A percentile compares a stretch with the other conserved stretches of the same genome.
Conservation (phyloP, 1,284 basidiomycete genomes). For the Fomes fomentarius region DNA sequence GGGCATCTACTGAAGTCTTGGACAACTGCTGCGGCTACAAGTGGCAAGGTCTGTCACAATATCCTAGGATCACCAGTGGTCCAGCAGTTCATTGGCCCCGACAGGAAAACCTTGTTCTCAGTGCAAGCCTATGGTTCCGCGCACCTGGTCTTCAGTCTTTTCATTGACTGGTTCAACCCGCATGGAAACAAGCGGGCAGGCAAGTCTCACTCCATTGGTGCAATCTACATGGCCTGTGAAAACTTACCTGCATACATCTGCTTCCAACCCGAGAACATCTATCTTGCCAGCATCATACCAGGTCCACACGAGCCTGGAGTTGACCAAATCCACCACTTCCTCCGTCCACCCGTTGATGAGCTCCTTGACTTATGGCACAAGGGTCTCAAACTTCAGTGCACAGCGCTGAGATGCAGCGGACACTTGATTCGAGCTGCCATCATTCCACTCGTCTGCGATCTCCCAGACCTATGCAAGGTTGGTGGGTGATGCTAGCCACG, state of each 20-base stretch:
- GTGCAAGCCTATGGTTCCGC: neutral
- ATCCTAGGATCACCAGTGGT: constrained; percentile 4
- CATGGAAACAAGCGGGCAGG: constrained; percentile 31
- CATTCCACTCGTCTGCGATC: constrained; percentile 20
- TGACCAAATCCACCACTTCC: constrained; percentile 24
- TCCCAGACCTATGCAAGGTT: too few relatives aligned
- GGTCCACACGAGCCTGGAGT: constrained; percentile 15
- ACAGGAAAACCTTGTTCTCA: constrained; percentile 6
- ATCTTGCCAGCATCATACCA: constrained; percentile 28
- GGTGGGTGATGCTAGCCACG: too few relatives aligned
- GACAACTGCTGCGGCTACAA: neutral
- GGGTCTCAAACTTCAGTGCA: constrained; percentile 15
- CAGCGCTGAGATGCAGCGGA: constrained; percentile 3
- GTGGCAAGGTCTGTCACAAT: neutral
- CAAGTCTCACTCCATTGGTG: constrained; percentile 25
- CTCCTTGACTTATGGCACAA: constrained; percentile 14
- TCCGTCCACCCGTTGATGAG: constrained; percentile 22
- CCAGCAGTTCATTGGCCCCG: constrained; percentile 5
- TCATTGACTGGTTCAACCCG: constrained; percentile 35
- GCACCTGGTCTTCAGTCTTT: constrained; percentile 30
- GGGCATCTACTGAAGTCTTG: neutral
- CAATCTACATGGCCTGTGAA: constrained; percentile 18
- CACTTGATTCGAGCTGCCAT: constrained; percentile 16
- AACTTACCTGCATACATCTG: constrained; percentile 29
- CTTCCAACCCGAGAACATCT: constrained; percentile 29